These are phyloP conservation scores for Agrocybe chaxingu DNA, from an alignment of 768 basidiomycete genomes.

Conservation along the genomic window DNA sequence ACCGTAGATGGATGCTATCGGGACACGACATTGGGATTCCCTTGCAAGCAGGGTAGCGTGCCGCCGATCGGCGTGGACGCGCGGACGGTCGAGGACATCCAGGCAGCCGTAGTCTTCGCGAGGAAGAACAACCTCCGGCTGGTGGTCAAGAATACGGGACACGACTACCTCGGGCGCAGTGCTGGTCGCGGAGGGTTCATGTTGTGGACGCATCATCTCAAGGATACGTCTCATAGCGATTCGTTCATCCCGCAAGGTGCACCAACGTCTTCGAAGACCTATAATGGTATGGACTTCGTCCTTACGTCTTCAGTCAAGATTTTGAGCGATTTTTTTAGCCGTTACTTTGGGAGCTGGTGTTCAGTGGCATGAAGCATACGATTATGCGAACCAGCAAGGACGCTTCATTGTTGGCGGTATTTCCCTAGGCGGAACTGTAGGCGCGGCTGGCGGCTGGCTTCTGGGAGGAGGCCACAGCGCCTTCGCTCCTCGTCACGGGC, in stretches of 20 bases:
- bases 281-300: constrained; percentile 4
- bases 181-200: constrained; percentile 32
- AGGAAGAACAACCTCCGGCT: constrained; percentile 28
- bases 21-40: constrained; percentile 33
- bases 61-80: constrained; percentile 38
- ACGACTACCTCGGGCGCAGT: constrained; percentile 38
- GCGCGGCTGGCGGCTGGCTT: constrained; percentile 41
- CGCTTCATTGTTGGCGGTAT: constrained; percentile 37
- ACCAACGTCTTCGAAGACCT: constrained; percentile 6
- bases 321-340: constrained; percentile 7
- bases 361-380: constrained; percentile 35
- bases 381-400: constrained; percentile 22
- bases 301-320: background rate
- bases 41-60: constrained; percentile 27
- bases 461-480: constrained; percentile 39
- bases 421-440: constrained; percentile 30
- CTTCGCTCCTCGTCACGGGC: constrained; percentile 30
- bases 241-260: constrained; percentile 26
- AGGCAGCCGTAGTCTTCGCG: constrained; percentile 33
- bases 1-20: constrained; percentile 51
- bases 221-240: constrained; percentile 30
- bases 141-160: constrained; percentile 33
- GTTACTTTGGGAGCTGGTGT: constrained; percentile 31
- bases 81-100: constrained; percentile 31
- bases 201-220: constrained; percentile 40